Conservation (phyloP, 805 yeast species). For the Candida coleopterorum region DNA sequence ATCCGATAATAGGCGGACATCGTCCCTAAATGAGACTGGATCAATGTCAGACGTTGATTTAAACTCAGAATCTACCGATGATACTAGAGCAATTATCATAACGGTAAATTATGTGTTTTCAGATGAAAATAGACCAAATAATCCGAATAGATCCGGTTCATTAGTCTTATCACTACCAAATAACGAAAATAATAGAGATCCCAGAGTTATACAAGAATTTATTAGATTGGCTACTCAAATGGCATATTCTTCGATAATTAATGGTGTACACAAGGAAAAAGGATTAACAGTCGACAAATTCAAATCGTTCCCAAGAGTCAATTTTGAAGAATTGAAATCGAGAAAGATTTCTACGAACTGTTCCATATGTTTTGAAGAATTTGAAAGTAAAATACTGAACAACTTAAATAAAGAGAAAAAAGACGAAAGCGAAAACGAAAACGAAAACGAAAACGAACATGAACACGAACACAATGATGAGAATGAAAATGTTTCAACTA, state of each 20-base stretch:
- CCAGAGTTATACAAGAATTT: constrained; percentile 55
- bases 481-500: constrained; percentile 12
- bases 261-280: constrained; percentile 42
- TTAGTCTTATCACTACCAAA: constrained; percentile 65
- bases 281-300: constrained; percentile 54
- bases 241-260: constrained; percentile 60
- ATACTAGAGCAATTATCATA: constrained; percentile 29
- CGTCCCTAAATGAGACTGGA: not conserved
- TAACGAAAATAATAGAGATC: constrained; percentile 53
- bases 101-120: constrained; percentile 42
- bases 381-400: no score
- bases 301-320: constrained; percentile 40
- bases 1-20: not conserved
- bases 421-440: constrained; percentile 29
- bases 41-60: not conserved
- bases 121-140: constrained; percentile 33
- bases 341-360: constrained; percentile 35
- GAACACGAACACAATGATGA: constrained; percentile 29
- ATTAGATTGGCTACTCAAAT: constrained; percentile 65
- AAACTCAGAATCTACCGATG: not conserved
- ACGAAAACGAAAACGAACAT: constrained; percentile 10
- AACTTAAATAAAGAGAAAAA: no score
- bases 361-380: constrained; percentile 59
- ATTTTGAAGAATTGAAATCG: constrained; percentile 4
- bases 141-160: constrained; percentile 49